Conservation (phyloP, 2,329 filamentous ascomycete genomes). For the Epicoccum sorghinum region DNA sequence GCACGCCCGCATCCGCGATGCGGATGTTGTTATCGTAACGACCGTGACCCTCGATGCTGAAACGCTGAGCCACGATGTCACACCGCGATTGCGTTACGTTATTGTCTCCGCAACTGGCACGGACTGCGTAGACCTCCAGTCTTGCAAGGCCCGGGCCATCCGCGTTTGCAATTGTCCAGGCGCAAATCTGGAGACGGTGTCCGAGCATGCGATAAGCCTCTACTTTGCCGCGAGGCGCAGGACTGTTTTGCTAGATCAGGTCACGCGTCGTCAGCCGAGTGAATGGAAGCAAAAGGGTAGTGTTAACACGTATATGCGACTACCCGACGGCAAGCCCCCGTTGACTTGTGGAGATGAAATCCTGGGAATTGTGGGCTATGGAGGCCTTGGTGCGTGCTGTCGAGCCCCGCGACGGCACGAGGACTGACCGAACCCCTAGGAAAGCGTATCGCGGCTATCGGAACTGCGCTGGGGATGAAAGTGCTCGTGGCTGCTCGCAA, state of each 20-base stretch:
- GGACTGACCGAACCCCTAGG: conserved; percentile 33
- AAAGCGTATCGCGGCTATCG: conserved; percentile 54
- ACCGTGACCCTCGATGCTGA: conserved; percentile 50
- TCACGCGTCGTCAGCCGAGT: conserved; percentile 36
- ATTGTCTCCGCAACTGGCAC: conserved; percentile 56
- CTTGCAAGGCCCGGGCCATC: conserved; percentile 52
- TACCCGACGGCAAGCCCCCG: conserved; percentile 48
- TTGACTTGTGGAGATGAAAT: conserved; percentile 57
- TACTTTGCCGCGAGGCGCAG: conserved; percentile 56
- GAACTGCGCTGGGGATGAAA: conserved; percentile 55
- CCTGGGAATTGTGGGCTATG: conserved; percentile 58
- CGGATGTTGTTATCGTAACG: conserved; percentile 55
- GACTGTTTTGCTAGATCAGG: conserved; percentile 43
- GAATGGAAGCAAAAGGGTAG: conserved; percentile 52
- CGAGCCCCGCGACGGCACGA: not conserved
- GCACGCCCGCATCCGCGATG: conserved; percentile 51
- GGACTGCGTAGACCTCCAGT: conserved; percentile 55
- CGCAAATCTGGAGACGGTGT: conserved; percentile 56
- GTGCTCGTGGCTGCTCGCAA: conserved; percentile 56
- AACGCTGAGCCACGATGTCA: conserved; percentile 44
- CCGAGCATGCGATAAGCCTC: conserved; percentile 58
- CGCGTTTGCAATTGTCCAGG: conserved; percentile 55
- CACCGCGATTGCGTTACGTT: conserved; percentile 53
- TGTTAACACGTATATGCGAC: conserved; percentile 40
- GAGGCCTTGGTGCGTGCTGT: conserved; percentile 49